Percentiles rank a stretch among this genome's conserved stretches.
Evolutionary conservation across 192 early-diverging fungal genomes (phyloP).

Genomic region (Coemansia sp.): DNA sequence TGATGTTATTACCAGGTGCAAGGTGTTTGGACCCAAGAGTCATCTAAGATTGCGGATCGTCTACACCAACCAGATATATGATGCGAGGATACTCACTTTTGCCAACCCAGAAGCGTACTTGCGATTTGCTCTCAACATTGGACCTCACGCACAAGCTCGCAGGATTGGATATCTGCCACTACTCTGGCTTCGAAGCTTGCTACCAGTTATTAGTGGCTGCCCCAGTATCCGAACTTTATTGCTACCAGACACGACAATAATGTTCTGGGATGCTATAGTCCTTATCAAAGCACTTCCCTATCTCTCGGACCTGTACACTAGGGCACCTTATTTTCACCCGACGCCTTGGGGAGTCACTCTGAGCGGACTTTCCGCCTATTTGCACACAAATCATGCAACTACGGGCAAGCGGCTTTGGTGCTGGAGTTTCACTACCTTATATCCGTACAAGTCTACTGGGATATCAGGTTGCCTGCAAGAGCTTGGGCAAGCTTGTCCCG

Average conservation of each 20-base stretch:
- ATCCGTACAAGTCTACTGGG: too few relatives aligned
- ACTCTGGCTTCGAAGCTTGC: background rate
- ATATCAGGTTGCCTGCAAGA: too few relatives aligned
- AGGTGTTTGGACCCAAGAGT: background rate
- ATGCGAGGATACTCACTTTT: background rate
- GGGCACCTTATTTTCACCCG: background rate
- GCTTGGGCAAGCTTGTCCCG: too few relatives aligned
- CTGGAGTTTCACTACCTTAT: too few relatives aligned
- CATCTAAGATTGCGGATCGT: background rate
- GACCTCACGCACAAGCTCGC: background rate
- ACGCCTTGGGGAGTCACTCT: background rate
- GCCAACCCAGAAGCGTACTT: background rate
- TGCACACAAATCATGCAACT: background rate
- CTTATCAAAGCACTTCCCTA: background rate
- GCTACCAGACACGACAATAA: background rate
- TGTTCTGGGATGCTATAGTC: background rate
- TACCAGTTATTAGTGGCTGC: background rate
- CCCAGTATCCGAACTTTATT: background rate
- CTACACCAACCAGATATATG: background rate
- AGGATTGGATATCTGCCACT: background rate
- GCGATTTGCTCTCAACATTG: background rate
- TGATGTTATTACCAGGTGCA: background rate
- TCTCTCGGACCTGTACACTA: background rate
- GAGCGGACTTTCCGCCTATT: background rate
- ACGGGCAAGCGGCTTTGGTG: too few relatives aligned